Evolutionary conservation across 306 rosid genomes (phyloP).

Genomic region (Acacia acuminata): DNA sequence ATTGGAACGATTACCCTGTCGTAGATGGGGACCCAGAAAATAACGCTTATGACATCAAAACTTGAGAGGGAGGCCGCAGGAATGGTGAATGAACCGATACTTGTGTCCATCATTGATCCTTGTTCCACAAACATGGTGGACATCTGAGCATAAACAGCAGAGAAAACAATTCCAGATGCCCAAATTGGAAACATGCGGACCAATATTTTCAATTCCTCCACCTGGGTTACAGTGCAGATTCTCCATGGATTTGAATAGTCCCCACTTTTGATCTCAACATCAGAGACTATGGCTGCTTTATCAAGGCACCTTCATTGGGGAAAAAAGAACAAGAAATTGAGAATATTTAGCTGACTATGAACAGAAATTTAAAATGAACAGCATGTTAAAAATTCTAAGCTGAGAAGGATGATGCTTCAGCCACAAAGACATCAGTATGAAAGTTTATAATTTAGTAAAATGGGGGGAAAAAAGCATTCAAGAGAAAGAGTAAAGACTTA

Average conservation of each 20-base stretch:
- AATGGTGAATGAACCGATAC: conserved; percentile 75
- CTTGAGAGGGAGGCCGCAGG: conserved; percentile 93
- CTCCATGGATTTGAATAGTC: conserved; percentile 74
- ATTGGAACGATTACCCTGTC: conserved; percentile 80
- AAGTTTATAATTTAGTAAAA: background rate
- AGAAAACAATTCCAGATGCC: conserved; percentile 85
- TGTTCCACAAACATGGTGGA: conserved; percentile 95
- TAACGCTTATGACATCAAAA: conserved; percentile 78
- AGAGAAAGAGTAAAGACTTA: background rate
- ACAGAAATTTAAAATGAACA: background rate
- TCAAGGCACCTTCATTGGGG: conserved; percentile 76
- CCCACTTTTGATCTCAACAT: conserved; percentile 54
- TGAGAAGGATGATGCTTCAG: background rate
- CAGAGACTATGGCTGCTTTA: conserved; percentile 80
- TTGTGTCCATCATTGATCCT: conserved; percentile 84
- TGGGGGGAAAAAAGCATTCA: background rate
- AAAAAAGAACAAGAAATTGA: background rate
- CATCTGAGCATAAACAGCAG: conserved; percentile 96
- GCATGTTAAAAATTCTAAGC: background rate
- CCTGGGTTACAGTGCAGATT: conserved; percentile 93
- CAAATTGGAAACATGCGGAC: conserved; percentile 95
- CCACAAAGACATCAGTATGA: background rate
- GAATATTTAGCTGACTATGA: background rate
- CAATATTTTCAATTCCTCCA: conserved; percentile 90
- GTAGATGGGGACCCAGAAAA: conserved; percentile 90